Evolutionary conservation across 495 filamentous ascomycete species (phyloP).

Genomic region (Hypoxylon subgilvum): DNA sequence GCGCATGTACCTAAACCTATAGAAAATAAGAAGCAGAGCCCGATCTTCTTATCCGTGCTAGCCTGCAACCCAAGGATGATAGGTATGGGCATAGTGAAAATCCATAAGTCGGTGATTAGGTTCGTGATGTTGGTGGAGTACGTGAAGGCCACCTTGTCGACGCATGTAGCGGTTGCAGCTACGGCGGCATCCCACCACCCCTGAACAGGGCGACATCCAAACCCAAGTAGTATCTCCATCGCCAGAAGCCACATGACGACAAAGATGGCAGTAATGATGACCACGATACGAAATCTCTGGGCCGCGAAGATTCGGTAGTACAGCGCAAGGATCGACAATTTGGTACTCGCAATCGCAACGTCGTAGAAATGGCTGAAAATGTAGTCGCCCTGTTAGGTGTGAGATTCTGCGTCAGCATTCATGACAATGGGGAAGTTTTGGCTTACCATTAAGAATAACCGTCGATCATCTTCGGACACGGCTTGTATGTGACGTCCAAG

Average conservation of each 20-base stretch:
- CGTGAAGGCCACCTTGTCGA: conserved; percentile 42
- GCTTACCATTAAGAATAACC: conserved; percentile 29
- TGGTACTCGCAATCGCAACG: conserved; percentile 39
- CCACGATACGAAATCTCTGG: conserved; percentile 17
- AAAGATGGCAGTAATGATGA: conserved; percentile 21
- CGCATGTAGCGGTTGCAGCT: conserved; percentile 37
- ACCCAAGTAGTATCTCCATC: conserved; percentile 38
- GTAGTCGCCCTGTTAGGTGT: conserved; percentile 33
- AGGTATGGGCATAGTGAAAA: conserved; percentile 48
- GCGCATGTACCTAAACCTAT: conserved; percentile 51
- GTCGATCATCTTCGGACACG: conserved; percentile 5
- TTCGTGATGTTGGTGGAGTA: conserved; percentile 50
- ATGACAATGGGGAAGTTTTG: neutral
- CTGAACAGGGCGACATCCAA: conserved; percentile 45
- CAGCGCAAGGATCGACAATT: conserved; percentile 40
- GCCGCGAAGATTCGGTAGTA: conserved; percentile 39
- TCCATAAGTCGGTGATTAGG: conserved; percentile 46
- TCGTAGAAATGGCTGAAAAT: conserved; percentile 44
- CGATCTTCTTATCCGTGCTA: conserved; percentile 41
- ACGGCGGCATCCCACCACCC: conserved; percentile 41
- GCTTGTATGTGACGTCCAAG: conserved; percentile 39
- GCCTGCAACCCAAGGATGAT: conserved; percentile 44
- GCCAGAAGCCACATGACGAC: conserved; percentile 33
- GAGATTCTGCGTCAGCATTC: neutral
- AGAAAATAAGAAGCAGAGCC: conserved; percentile 50